Percentiles rank a stretch among this genome's conserved stretches.
These are phyloP conservation scores for Pseudopyricularia cyperi DNA, from an alignment of 2,329 filamentous ascomycete genomes.

Conservation along the genomic window DNA sequence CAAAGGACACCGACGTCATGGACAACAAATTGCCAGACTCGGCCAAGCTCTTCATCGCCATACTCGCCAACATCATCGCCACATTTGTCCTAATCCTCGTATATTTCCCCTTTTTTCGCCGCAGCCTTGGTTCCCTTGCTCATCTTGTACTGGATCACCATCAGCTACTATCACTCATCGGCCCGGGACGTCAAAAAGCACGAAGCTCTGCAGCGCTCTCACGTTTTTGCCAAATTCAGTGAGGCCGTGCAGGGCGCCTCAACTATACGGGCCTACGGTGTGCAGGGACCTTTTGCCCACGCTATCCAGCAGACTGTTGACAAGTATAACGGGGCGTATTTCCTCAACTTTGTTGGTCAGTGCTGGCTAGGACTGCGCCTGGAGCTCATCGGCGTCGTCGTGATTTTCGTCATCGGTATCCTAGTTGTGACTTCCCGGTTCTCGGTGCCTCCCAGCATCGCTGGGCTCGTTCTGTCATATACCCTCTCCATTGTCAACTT, in stretches of 20 bases:
- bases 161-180: constrained; percentile 22
- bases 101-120: neutral
- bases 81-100: neutral
- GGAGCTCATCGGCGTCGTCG: constrained; percentile 44
- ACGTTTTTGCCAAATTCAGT: constrained; percentile 51
- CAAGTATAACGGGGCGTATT: constrained; percentile 55
- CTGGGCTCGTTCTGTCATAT: constrained; percentile 53
- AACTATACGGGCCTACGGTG: constrained; percentile 52
- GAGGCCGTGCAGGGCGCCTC: constrained; percentile 50
- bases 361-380: constrained; percentile 51
- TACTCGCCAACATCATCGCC: constrained; percentile 24
- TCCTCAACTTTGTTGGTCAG: constrained; percentile 55
- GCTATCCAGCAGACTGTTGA: constrained; percentile 44
- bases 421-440: constrained; percentile 53
- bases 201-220: constrained; percentile 51
- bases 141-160: neutral
- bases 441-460: constrained; percentile 46
- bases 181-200: constrained; percentile 58
- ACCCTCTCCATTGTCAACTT: constrained; percentile 54
- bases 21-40: constrained; percentile 53
- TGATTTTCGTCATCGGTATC: constrained; percentile 51
- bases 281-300: constrained; percentile 42
- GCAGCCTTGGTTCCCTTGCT: neutral
- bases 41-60: constrained; percentile 46
- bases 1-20: constrained; percentile 60